These are phyloP conservation scores for Dryas integrifolia DNA, from an alignment of 331 rosid genomes.

Conservation along the genomic window DNA sequence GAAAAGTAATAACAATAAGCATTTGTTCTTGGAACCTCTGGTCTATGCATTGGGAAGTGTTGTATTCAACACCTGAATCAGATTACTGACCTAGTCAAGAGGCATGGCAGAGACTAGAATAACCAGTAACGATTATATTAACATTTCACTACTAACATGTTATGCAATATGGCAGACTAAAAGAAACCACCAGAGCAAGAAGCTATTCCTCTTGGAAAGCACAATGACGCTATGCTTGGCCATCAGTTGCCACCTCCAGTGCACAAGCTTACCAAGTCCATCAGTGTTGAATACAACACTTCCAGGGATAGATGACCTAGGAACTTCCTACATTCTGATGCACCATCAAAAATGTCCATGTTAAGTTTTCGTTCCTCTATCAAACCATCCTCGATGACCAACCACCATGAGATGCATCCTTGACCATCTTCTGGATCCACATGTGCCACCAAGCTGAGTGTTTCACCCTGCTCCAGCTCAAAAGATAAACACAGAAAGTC, in stretches of 20 bases:
- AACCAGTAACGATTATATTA: not conserved
- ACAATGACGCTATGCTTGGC: not conserved
- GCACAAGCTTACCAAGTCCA: constrained; percentile 79
- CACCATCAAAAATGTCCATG: constrained; percentile 44
- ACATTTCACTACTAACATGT: not conserved
- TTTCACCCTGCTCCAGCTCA: constrained; percentile 84
- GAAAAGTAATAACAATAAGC: too few species aligned
- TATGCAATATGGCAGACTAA: not conserved
- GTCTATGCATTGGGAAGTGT: too few species aligned
- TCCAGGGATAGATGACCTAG: constrained; percentile 79
- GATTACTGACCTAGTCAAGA: not conserved
- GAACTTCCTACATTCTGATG: constrained; percentile 65
- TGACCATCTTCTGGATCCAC: constrained; percentile 75
- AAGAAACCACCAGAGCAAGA: not conserved
- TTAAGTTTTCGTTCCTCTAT: constrained; percentile 65
- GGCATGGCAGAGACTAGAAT: too few species aligned
- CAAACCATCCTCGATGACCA: constrained; percentile 70
- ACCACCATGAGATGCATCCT: constrained; percentile 90
- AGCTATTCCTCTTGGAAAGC: not conserved
- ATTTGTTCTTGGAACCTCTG: too few species aligned
- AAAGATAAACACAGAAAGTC: constrained; percentile 74
- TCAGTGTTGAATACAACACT: constrained; percentile 68
- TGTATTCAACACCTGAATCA: not conserved
- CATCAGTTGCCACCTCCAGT: constrained; percentile 49
- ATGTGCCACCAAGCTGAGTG: constrained; percentile 67